A percentile compares a stretch with the other conserved stretches of the same genome.
Evolutionary conservation across 1,284 basidiomycete genomes (phyloP).

Genomic region (Lentinula novae-zelandiae): DNA sequence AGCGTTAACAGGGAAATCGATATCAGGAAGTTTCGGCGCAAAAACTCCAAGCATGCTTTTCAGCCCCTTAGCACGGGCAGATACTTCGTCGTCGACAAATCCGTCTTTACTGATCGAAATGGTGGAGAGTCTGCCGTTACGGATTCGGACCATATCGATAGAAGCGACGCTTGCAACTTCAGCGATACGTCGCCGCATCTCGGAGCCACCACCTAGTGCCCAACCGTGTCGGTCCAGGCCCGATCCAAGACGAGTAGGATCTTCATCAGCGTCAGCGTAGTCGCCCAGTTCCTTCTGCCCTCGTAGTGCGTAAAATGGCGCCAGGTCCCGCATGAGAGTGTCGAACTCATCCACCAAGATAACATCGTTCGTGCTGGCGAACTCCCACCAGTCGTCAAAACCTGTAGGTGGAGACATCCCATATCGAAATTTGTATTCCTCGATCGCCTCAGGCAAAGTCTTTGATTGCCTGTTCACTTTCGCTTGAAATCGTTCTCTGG

Average conservation of each 20-base stretch:
- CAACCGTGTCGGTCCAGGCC: background rate
- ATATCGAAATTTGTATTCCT: conserved; percentile 79
- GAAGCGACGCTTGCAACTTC: conserved; percentile 77
- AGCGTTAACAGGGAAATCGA: conserved; percentile 90
- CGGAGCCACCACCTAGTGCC: background rate
- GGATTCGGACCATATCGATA: conserved; percentile 81
- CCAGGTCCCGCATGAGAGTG: conserved; percentile 70
- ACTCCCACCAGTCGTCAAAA: conserved; percentile 88
- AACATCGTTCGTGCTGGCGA: conserved; percentile 70
- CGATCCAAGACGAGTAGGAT: background rate
- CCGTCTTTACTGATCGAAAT: conserved; percentile 51
- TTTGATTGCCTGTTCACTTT: conserved; percentile 73
- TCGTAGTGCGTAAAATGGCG: conserved; percentile 74
- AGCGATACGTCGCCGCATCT: conserved; percentile 2
- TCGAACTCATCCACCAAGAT: conserved; percentile 92
- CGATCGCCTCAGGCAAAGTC: conserved; percentile 69
- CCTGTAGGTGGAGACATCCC: conserved; percentile 78
- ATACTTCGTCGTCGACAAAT: conserved; percentile 64
- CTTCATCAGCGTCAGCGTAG: conserved; percentile 44
- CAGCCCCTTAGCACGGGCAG: conserved; percentile 77
- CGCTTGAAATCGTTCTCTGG: conserved; percentile 59
- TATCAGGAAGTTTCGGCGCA: conserved; percentile 72
- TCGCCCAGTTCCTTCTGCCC: conserved; percentile 33
- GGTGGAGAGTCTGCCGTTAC: conserved; percentile 58
- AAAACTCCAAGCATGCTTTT: conserved; percentile 55